Percentiles rank a stretch among this genome's conserved stretches.
phyloP scores from a whole-genome alignment of 768 basidiomycete genomes.

The Phaeotremella fagi region DNA sequence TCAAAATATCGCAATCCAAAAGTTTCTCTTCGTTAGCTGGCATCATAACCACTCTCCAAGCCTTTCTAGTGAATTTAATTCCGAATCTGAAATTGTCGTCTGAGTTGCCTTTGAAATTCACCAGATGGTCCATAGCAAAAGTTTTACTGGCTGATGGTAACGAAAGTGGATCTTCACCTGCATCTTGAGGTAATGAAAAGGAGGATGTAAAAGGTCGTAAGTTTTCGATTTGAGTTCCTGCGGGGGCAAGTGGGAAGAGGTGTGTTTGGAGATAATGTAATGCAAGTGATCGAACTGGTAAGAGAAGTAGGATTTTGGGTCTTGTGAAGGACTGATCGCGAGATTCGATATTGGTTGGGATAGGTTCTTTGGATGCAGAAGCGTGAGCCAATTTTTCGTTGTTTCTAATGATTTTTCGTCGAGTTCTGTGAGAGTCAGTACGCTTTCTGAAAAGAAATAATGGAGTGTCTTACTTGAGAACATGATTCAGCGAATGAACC shows the following conservation, averaged over 20 bases:
- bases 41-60: constrained; percentile 53
- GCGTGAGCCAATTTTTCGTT: constrained; percentile 83
- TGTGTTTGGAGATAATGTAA: constrained; percentile 76
- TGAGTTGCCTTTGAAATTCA: constrained; percentile 91
- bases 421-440: constrained; percentile 60
- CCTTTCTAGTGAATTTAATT: constrained; percentile 86
- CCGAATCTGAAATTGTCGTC: constrained; percentile 94
- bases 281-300: constrained; percentile 88
- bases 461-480: constrained; percentile 63
- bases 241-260: constrained; percentile 65
- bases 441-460: not conserved
- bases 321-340: constrained; percentile 98
- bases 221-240: constrained; percentile 78
- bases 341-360: constrained; percentile 55
- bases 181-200: constrained; percentile 73
- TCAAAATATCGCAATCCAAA: constrained; percentile 81
- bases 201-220: constrained; percentile 73
- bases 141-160: constrained; percentile 60
- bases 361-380: constrained; percentile 54
- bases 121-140: constrained; percentile 83
- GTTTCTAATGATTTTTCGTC: constrained; percentile 82
- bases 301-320: constrained; percentile 83
- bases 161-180: constrained; percentile 55
- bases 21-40: constrained; percentile 57
- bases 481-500: constrained; percentile 80